Evolutionary conservation across 805 yeast genomes (phyloP).

Genomic region (Blastobotrys chiropterorum): DNA sequence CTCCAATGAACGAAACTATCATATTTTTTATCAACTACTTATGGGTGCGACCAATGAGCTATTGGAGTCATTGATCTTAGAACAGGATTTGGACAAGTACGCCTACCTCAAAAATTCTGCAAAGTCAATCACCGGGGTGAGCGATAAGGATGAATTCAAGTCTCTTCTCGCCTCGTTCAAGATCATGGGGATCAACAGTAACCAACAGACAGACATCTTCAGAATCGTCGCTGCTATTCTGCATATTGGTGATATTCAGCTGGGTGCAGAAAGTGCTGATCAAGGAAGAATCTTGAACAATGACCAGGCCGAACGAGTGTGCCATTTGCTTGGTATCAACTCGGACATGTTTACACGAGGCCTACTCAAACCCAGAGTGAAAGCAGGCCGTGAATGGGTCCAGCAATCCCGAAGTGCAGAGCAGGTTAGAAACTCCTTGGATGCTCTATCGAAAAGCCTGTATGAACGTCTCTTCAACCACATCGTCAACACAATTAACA

Average conservation of each 20-base stretch:
- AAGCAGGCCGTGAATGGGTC: slow-evolving; percentile 85
- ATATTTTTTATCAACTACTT: slow-evolving; percentile 82
- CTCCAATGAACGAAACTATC: slow-evolving; percentile 79
- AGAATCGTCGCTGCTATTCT: slow-evolving; percentile 67
- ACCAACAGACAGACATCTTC: slow-evolving; percentile 54
- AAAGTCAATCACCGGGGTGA: slow-evolving; percentile 59
- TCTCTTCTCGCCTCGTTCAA: slow-evolving; percentile 60
- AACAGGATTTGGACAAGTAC: slow-evolving; percentile 44
- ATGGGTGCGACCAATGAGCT: slow-evolving; percentile 52
- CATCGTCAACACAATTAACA: slow-evolving; percentile 71
- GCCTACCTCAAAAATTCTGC: slow-evolving; percentile 54
- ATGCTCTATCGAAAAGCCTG: slow-evolving; percentile 80
- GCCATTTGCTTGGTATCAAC: slow-evolving; percentile 60
- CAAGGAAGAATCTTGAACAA: slow-evolving; percentile 64
- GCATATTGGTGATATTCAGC: slow-evolving; percentile 79
- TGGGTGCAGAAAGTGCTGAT: slow-evolving; percentile 56
- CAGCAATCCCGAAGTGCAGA: slow-evolving; percentile 69
- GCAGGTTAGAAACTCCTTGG: slow-evolving; percentile 76
- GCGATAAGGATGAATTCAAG: slow-evolving; percentile 66
- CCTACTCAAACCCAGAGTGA: slow-evolving; percentile 72
- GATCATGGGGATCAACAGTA: slow-evolving; percentile 59
- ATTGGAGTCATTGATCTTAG: slow-evolving; percentile 31
- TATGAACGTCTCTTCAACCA: slow-evolving; percentile 79
- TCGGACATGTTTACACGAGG: slow-evolving; percentile 50
- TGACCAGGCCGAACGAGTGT: slow-evolving; percentile 45